Percentiles rank a stretch among this genome's conserved stretches.
Conservation (phyloP, 495 filamentous ascomycete genomes). For the Hypoxylon perforatum region DNA sequence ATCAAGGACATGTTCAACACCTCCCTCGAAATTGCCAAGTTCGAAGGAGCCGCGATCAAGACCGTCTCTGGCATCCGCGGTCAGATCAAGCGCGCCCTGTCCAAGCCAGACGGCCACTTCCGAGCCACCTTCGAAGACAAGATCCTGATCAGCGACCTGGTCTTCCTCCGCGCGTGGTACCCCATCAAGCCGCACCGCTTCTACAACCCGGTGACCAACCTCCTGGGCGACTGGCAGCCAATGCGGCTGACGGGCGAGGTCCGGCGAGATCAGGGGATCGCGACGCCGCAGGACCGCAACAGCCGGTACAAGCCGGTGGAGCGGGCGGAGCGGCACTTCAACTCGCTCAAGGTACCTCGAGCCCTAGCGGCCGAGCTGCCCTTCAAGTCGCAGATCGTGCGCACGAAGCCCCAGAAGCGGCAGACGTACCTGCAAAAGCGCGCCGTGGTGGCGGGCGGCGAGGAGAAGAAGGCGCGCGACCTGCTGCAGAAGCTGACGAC, state of each 20-base stretch:
- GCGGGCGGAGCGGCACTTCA: constrained; percentile 86
- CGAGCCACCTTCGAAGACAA: constrained; percentile 98
- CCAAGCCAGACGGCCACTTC: constrained; percentile 93
- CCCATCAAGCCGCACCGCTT: constrained; percentile 92
- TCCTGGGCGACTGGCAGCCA: constrained; percentile 81
- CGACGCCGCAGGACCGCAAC: constrained; percentile 81
- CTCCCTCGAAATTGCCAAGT: constrained; percentile 93
- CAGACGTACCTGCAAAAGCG: constrained; percentile 94
- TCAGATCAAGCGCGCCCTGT: constrained; percentile 93
- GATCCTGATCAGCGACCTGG: constrained; percentile 93
- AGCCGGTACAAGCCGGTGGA: constrained; percentile 85
- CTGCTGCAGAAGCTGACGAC: constrained; percentile 95
- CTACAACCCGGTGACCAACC: constrained; percentile 96
- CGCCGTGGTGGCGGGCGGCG: constrained; percentile 79
- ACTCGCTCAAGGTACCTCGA: constrained; percentile 88
- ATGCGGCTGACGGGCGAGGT: constrained; percentile 98
- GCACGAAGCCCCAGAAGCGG: constrained; percentile 80
- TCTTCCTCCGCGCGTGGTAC: constrained; percentile 96
- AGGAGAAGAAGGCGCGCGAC: constrained; percentile 88
- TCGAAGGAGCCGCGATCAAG: constrained; percentile 93
- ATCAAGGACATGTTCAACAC: constrained; percentile 98
- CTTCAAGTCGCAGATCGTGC: constrained; percentile 89
- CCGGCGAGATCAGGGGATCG: constrained; percentile 76
- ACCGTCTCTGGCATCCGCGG: constrained; percentile 96
- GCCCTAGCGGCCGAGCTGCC: constrained; percentile 86